Percentiles rank a stretch among this genome's conserved stretches.
phyloP scores from a whole-genome alignment of 2,329 filamentous ascomycete species.

The Fusarium palustre region DNA sequence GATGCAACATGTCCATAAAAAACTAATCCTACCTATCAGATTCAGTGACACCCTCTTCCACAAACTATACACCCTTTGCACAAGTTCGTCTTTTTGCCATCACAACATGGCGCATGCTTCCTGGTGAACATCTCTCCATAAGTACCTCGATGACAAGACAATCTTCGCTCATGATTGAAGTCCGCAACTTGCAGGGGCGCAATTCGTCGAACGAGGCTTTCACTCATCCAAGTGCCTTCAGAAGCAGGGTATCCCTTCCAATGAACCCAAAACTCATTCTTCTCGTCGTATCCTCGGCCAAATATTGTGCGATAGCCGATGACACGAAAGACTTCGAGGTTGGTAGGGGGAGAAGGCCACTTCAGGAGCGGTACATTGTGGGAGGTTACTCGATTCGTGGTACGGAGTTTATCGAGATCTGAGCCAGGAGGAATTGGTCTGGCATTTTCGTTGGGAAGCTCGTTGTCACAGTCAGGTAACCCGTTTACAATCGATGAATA shows the following conservation, averaged over 20 bases:
- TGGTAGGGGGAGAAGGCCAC: background rate
- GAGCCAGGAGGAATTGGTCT: background rate
- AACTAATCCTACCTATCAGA: background rate
- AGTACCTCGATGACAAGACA: background rate
- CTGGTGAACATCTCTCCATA: constrained; percentile 3
- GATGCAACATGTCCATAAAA: background rate
- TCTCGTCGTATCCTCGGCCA: background rate
- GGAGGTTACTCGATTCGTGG: no score
- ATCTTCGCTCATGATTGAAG: background rate
- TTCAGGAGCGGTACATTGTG: background rate
- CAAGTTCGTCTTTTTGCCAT: background rate
- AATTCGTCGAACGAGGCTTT: background rate
- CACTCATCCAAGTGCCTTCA: background rate
- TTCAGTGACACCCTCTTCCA: background rate
- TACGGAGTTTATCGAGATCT: accelerated
- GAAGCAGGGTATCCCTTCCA: background rate
- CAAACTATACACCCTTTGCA: constrained; percentile 3
- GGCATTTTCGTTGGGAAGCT: background rate
- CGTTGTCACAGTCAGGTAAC: background rate
- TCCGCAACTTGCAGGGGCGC: background rate
- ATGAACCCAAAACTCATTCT: background rate
- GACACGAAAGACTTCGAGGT: background rate
- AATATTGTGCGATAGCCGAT: background rate
- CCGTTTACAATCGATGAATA: background rate
- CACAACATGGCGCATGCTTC: background rate